phyloP scores from a whole-genome alignment of 306 rosid genomes.

The Cucurbita pepo region DNA sequence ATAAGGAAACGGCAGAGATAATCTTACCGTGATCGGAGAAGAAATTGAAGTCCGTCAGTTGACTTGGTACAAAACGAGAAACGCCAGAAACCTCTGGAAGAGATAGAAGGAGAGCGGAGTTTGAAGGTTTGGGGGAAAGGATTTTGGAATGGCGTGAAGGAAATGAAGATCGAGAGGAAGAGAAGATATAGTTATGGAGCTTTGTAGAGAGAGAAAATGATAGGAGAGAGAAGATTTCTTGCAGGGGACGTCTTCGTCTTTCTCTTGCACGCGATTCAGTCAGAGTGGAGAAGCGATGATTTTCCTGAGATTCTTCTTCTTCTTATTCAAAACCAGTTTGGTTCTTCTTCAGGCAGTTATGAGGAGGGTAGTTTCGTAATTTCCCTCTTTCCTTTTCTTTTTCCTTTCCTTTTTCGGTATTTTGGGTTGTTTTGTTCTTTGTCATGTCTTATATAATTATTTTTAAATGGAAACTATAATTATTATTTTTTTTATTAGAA shows the following conservation, averaged over 20 bases:
- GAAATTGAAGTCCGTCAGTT: not conserved
- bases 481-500: no score
- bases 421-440: not conserved
- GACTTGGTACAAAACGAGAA: not conserved
- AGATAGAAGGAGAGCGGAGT: not conserved
- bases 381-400: not conserved
- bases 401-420: not conserved
- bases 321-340: not conserved
- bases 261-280: slow-evolving; percentile 5
- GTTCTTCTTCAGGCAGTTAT: not conserved
- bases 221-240: not conserved
- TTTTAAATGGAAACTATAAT: not conserved
- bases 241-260: not conserved
- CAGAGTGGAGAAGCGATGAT: slow-evolving; percentile 6
- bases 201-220: not conserved
- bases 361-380: not conserved
- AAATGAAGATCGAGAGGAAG: not conserved
- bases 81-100: not conserved
- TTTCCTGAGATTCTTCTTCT: not conserved
- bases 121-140: not conserved
- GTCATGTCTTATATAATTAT: no score
- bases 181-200: not conserved
- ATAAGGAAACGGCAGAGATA: not conserved
- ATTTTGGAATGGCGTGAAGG: slow-evolving; percentile 4
- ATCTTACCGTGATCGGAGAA: not conserved